Evolutionary conservation across 257 asterid species (phyloP).

Genomic region (Verbascum thapsus): DNA sequence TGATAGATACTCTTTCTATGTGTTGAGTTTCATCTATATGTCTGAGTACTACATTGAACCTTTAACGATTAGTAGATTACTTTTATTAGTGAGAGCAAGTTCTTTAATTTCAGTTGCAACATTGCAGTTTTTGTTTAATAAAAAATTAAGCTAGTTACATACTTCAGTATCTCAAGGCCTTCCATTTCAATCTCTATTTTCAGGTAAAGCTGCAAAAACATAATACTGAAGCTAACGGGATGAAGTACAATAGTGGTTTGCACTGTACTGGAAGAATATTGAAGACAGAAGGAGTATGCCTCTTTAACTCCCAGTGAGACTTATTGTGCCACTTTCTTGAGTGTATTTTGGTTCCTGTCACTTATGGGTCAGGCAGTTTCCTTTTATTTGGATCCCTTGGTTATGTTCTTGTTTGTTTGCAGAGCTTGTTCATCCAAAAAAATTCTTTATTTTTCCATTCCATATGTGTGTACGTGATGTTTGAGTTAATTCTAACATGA

Average conservation of each 20-base stretch:
- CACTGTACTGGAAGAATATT: constrained; percentile 78
- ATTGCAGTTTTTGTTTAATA: background rate
- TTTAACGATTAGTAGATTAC: background rate
- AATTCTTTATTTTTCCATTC: background rate
- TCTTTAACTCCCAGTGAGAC: constrained; percentile 37
- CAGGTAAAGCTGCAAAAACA: constrained; percentile 94
- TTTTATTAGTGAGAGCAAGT: constrained; percentile 1
- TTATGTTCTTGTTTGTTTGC: constrained; percentile 1
- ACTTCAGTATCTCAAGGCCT: constrained; percentile 14
- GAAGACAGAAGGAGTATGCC: constrained; percentile 90
- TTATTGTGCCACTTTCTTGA: constrained; percentile 19
- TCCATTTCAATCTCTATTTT: constrained; percentile 27
- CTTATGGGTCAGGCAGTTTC: constrained; percentile 7
- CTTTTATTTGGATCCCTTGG: background rate
- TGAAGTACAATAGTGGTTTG: constrained; percentile 71
- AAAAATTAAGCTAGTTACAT: background rate
- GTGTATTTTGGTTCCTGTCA: constrained; percentile 16
- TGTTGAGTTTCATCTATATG: constrained; percentile 22
- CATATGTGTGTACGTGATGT: background rate
- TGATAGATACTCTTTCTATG: background rate
- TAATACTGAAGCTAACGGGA: constrained; percentile 72
- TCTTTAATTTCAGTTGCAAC: constrained; percentile 1
- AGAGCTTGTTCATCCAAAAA: constrained; percentile 11
- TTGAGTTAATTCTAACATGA: constrained; percentile 14
- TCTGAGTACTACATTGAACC: constrained; percentile 15